Conservation (phyloP, 2,329 filamentous ascomycete species). For the Zalaria obscura region DNA sequence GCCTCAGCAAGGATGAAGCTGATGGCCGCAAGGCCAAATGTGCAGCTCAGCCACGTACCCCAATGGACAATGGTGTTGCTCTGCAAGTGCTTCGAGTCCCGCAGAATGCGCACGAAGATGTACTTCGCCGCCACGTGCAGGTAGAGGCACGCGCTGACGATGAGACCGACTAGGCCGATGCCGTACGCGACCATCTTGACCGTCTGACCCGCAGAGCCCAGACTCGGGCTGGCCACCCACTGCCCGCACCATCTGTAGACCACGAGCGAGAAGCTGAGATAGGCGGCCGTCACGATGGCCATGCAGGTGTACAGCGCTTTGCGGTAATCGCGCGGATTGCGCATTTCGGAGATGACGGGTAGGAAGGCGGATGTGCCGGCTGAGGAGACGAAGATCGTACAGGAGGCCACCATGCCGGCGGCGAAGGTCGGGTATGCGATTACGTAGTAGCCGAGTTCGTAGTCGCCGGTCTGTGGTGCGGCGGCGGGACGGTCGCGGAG, state of each 20-base stretch:
- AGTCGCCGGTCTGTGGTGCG: conserved; percentile 44
- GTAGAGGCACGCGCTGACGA: conserved; percentile 35
- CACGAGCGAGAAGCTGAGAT: conserved; percentile 44
- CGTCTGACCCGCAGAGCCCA: conserved; percentile 42
- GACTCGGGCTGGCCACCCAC: conserved; percentile 47
- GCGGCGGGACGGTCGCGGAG: conserved; percentile 43
- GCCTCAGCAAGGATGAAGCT: conserved; percentile 38
- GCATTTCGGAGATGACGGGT: conserved; percentile 53
- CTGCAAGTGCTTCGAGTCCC: conserved; percentile 37
- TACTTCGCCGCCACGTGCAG: conserved; percentile 38
- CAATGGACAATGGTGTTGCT: conserved; percentile 38
- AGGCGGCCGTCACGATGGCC: conserved; percentile 41
- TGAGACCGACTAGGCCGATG: conserved; percentile 40
- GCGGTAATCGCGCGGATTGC: conserved; percentile 41
- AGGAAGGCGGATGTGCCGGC: conserved; percentile 48
- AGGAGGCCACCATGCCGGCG: conserved; percentile 41
- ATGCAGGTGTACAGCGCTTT: conserved; percentile 48
- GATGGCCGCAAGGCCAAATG: conserved; percentile 25
- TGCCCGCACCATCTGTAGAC: conserved; percentile 48
- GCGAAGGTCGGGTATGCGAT: conserved; percentile 44
- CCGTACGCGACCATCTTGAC: conserved; percentile 51
- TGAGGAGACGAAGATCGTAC: conserved; percentile 46
- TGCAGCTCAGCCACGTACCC: conserved; percentile 36
- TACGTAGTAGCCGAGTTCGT: conserved; percentile 43
- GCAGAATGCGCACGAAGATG: conserved; percentile 40